phyloP scores from a whole-genome alignment of 2,329 filamentous ascomycete genomes.

The Aulographum hederae region DNA sequence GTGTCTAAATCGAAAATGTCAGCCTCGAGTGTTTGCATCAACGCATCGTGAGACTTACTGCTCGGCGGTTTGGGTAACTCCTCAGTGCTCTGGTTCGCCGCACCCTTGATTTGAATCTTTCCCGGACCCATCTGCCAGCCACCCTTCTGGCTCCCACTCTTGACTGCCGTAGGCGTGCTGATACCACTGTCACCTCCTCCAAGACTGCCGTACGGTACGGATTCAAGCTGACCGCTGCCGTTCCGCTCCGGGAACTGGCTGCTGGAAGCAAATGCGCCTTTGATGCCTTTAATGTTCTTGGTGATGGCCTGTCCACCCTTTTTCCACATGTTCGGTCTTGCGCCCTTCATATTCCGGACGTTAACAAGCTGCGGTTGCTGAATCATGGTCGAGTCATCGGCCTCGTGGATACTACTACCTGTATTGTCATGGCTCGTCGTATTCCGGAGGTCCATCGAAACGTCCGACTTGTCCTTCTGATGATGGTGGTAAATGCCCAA shows the following conservation, averaged over 20 bases:
- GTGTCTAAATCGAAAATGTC: too few relatives aligned
- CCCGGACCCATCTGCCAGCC: not conserved
- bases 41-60: too few relatives aligned
- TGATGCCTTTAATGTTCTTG: slow-evolving; percentile 89
- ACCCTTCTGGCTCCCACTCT: not conserved
- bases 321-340: slow-evolving; percentile 96
- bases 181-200: not conserved
- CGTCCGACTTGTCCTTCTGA: slow-evolving; percentile 26
- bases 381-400: slow-evolving; percentile 41
- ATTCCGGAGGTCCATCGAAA: slow-evolving; percentile 15
- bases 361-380: slow-evolving; percentile 84
- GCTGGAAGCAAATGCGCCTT: slow-evolving; percentile 62
- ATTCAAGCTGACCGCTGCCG: slow-evolving; percentile 5
- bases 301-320: slow-evolving; percentile 87
- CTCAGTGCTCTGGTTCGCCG: too few relatives aligned
- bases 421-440: not conserved
- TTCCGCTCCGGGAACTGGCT: not conserved
- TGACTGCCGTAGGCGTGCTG: not conserved
- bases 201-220: slow-evolving; percentile 11
- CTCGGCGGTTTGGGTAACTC: too few relatives aligned
- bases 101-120: too few relatives aligned
- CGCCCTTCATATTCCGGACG: slow-evolving; percentile 61
- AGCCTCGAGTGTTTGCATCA: too few relatives aligned
- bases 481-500: slow-evolving; percentile 43
- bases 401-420: slow-evolving; percentile 39